Base-by-base conservation (phyloP, 345 rosid genomes). In the Populus ilicifolia region DNA sequence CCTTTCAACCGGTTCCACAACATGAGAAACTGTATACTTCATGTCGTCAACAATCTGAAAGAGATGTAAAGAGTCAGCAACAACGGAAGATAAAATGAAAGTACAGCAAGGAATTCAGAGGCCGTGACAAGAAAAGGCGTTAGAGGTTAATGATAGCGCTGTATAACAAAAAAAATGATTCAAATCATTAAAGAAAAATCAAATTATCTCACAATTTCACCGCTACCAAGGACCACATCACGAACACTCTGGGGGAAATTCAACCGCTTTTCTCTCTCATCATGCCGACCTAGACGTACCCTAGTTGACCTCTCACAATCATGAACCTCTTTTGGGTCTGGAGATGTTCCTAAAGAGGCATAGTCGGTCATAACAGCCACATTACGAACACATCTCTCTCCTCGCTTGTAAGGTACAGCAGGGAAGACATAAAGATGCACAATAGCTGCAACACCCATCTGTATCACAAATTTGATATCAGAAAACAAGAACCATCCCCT, bases 361-460 rank as follows among this genome's bases (percentile, higher is more conserved):
- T 93, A 96, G 85, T 96, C 92, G 1, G 94, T 63, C 99, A 96
- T 89, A 46, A 96, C 99, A 25, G 97, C 92, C 44, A 93, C 95
- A 86, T 96, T 96, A 67, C 97, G 97, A n/a, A 93, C 99, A 83
- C 99, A 93, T 86, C 99, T 90, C 82, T 96, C 99, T 71, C 99
- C 99, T 30, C 98, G 97, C 85, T 96, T 93, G 88, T 96, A 96
- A 68, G 96, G 92, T 36, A 85, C 89, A 36, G 98, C 95, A 44
- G 99, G 97, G 80, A 96, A 96, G 74, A 96, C 98, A 71, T 89
- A 88, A 27, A 93, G 94, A 87, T 96, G 99, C 82, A 93, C 98
- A 41, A 93, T 84, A 59, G 99, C 98, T 39, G 99, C 98, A 72
- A 93, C 30, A 59, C 99, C 99, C 99, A 96, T 96, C 99, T 96